Conservation (phyloP, 2,329 filamentous ascomycete species). For the Hansfordia pulvinata region DNA sequence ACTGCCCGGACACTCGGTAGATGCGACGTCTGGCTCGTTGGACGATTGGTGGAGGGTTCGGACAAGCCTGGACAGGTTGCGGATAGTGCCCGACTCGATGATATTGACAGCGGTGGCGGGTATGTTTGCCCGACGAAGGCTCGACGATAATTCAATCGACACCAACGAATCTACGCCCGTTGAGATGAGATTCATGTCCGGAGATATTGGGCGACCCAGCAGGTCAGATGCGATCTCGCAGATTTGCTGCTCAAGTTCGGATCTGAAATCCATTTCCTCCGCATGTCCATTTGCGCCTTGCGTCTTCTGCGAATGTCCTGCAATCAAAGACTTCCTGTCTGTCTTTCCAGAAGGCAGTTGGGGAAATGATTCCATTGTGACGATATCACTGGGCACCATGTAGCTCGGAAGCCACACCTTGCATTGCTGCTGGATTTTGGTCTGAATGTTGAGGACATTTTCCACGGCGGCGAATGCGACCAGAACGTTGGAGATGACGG, state of each 20-base stretch:
- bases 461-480: constrained; percentile 59
- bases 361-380: constrained; percentile 52
- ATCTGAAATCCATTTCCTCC: constrained; percentile 5
- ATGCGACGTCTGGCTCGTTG: too few relatives aligned
- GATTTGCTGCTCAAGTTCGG: constrained; percentile 19
- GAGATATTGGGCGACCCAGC: constrained; percentile 13
- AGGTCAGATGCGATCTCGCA: constrained; percentile 15
- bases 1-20: too few relatives aligned
- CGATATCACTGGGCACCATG: constrained; percentile 69
- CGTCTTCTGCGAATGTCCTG: constrained; percentile 27
- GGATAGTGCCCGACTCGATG: constrained; percentile 36
- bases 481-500: constrained; percentile 54
- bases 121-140: constrained; percentile 43
- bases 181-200: constrained; percentile 15
- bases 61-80: constrained; percentile 8
- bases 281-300: constrained; percentile 1
- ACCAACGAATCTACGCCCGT: constrained; percentile 26
- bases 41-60: too few relatives aligned
- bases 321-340: constrained; percentile 51
- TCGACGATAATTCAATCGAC: constrained; percentile 42
- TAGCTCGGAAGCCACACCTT: constrained; percentile 64
- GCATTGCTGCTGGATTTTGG: constrained; percentile 44
- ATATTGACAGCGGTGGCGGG: constrained; percentile 45
- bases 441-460: constrained; percentile 17
- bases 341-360: constrained; percentile 74